These are phyloP conservation scores for Panellus pusillus DNA, from an alignment of 768 basidiomycete genomes.

Conservation along the genomic window DNA sequence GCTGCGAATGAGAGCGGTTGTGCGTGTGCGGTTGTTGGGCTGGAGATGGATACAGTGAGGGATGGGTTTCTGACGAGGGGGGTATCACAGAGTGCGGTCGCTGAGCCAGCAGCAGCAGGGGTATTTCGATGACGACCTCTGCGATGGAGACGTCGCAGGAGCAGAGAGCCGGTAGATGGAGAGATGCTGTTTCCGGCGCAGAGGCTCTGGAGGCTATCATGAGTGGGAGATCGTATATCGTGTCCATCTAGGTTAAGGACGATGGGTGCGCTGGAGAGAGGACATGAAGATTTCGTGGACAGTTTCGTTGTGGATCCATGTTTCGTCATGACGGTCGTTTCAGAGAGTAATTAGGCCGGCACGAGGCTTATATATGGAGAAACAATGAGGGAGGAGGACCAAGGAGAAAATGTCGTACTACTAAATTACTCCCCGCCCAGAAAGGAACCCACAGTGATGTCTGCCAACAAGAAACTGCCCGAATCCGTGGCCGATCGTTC, in stretches of 20 bases:
- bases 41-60: slow-evolving; percentile 17
- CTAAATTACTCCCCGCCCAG: background rate
- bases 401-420: background rate
- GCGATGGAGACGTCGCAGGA: slow-evolving; percentile 15
- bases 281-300: slow-evolving; percentile 20
- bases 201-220: background rate
- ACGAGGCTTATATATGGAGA: background rate
- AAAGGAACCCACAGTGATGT: background rate
- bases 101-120: background rate
- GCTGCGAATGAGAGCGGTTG: slow-evolving; percentile 26
- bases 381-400: background rate
- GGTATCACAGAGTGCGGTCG: slow-evolving; percentile 19
- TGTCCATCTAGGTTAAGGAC: slow-evolving; percentile 10
- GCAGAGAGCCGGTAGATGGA: slow-evolving; percentile 18
- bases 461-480: slow-evolving; percentile 7
- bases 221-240: background rate
- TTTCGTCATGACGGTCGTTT: slow-evolving; percentile 12
- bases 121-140: slow-evolving; percentile 17
- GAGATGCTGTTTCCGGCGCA: slow-evolving; percentile 19
- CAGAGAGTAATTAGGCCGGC: background rate
- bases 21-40: slow-evolving; percentile 9
- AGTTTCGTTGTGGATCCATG: slow-evolving; percentile 15
- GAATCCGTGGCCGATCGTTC: slow-evolving; percentile 24
- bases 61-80: slow-evolving; percentile 2
- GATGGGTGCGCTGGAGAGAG: slow-evolving; percentile 7